Conservation (phyloP, 768 basidiomycete genomes). For the Clathrus columnatus region DNA sequence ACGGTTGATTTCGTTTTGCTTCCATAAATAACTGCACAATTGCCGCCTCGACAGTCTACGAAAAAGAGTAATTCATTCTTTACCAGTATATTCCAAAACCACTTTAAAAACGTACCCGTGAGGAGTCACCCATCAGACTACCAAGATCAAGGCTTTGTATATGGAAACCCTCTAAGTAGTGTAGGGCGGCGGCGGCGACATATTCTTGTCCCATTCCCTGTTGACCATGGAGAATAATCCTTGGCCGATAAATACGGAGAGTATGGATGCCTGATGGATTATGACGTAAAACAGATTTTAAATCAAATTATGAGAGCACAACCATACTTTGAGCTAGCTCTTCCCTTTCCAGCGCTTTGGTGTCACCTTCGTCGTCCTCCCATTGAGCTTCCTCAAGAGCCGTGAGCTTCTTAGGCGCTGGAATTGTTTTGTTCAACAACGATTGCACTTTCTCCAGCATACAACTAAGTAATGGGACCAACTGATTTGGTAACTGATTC, state of each 20-base stretch:
- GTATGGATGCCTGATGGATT: slow-evolving; percentile 72
- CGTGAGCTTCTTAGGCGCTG: slow-evolving; percentile 68
- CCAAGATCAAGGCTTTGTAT: slow-evolving; percentile 91
- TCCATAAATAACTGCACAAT: slow-evolving; percentile 94
- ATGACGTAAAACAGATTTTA: slow-evolving; percentile 9
- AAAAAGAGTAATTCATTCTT: slow-evolving; percentile 3
- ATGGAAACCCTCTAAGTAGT: slow-evolving; percentile 93
- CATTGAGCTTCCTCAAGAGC: slow-evolving; percentile 94
- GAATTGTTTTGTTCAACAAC: slow-evolving; percentile 67
- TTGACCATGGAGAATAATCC: slow-evolving; percentile 73
- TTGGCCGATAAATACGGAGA: slow-evolving; percentile 80
- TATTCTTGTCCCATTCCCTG: slow-evolving; percentile 88
- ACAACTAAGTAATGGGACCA: slow-evolving; percentile 65
- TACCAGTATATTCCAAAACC: background rate
- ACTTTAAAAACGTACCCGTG: slow-evolving; percentile 48
- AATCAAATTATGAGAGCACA: background rate
- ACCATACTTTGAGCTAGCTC: slow-evolving; percentile 75
- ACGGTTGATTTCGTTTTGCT: slow-evolving; percentile 94
- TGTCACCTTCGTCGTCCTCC: slow-evolving; percentile 66
- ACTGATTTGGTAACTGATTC: slow-evolving; percentile 73
- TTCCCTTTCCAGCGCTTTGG: slow-evolving; percentile 84
- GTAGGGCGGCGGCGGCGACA: slow-evolving; percentile 82
- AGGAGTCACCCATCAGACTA: slow-evolving; percentile 78
- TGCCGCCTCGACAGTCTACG: slow-evolving; percentile 80
- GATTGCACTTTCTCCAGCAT: slow-evolving; percentile 63